phyloP scores from a whole-genome alignment of 1,139 yeast genomes.

The Protomyces lactucae-debilis region DNA sequence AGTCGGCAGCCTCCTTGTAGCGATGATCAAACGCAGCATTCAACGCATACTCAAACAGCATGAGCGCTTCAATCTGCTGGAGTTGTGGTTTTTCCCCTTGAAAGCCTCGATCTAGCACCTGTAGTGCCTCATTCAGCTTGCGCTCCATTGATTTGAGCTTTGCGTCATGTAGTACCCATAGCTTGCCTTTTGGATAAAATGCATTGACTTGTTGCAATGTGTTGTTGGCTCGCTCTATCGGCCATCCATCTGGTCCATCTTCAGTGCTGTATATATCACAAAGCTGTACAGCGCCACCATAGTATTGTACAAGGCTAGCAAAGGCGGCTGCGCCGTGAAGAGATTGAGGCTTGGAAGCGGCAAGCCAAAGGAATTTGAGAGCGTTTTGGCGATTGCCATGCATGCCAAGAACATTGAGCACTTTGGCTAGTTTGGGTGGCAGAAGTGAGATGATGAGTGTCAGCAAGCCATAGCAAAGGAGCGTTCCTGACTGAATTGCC shows the following conservation, averaged over 20 bases:
- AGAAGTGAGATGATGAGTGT: slow-evolving; percentile 79
- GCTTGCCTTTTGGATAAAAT: slow-evolving; percentile 75
- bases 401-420: slow-evolving; percentile 84
- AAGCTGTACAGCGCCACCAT: slow-evolving; percentile 82
- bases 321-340: slow-evolving; percentile 90
- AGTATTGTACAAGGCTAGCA: slow-evolving; percentile 73
- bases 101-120: slow-evolving; percentile 46
- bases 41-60: slow-evolving; percentile 80
- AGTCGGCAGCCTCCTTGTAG: slow-evolving; percentile 75
- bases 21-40: slow-evolving; percentile 69
- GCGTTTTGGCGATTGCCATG: slow-evolving; percentile 82
- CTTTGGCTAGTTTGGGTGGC: slow-evolving; percentile 87
- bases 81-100: slow-evolving; percentile 58
- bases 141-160: slow-evolving; percentile 75
- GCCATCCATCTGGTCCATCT: slow-evolving; percentile 29
- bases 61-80: slow-evolving; percentile 85
- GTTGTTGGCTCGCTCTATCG: slow-evolving; percentile 28
- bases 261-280: slow-evolving; percentile 57
- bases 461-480: slow-evolving; percentile 8
- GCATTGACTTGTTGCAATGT: slow-evolving; percentile 37
- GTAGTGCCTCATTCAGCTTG: slow-evolving; percentile 60
- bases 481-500: slow-evolving; percentile 18
- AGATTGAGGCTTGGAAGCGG: slow-evolving; percentile 63
- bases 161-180: slow-evolving; percentile 90
- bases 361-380: slow-evolving; percentile 78